Base-by-base conservation (phyloP, 1,284 basidiomycete species). In the Jaminaea rosea region DNA sequence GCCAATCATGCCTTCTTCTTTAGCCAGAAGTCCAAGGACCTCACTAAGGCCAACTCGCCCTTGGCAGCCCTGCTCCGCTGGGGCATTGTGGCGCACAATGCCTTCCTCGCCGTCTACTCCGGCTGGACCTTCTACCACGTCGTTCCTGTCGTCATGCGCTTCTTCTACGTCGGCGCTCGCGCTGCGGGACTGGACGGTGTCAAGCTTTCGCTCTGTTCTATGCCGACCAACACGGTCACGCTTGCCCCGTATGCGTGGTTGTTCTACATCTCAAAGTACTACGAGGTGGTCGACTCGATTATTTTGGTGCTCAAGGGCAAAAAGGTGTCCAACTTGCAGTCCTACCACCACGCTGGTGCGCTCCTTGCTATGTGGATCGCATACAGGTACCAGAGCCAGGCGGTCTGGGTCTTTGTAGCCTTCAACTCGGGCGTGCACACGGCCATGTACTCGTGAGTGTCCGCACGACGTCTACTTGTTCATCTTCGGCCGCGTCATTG, bases 271-370 rank as follows among this genome's bases (percentile, higher is more conserved):
- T 64, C 56, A 51, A 64, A 66, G 52, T 64, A 64, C 50, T 65
- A 67, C 56, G 63, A 67, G 23, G 63, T 65, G n/a, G 39, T 73
- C 44, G 74, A 75, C 53, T 73, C 67, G 44, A 45, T 68, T 39
- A 71, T 75, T 48, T 59, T 75, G 23, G 62, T 74, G 5, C 53
- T 70, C 46, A 75, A 75, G 60, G 74, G 74, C 9, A 73, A 72
- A 49, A 61, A 59, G 39, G 63, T 74, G 26, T 65, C 68, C n/a
- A 55, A 69, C 42, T 54, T 69, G n/a, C 67, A 71, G 52, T 60
- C 62, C 23, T 69, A 69, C 46, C 70, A 69, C 45, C 65, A 67
- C 28, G 65, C 69, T 6, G 68, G 72, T 11, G 72, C 72, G 4
- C 67, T 75, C 55, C 55, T 72, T 46, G 66, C 62, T 60, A 74